Base-by-base conservation (phyloP, 2,329 filamentous ascomycete species). In the Metarhizium rileyi region DNA sequence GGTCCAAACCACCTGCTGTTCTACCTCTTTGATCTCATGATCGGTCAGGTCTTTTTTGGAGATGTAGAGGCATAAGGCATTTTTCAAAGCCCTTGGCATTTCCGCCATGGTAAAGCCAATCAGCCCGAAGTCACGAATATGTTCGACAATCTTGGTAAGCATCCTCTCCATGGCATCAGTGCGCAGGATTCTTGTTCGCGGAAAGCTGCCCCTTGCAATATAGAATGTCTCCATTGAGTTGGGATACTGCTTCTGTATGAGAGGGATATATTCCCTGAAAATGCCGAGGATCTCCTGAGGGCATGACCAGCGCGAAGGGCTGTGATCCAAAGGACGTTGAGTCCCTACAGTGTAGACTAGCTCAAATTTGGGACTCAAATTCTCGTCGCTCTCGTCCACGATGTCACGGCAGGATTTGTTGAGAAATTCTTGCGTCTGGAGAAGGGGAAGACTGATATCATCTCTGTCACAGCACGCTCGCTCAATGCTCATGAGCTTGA, bases 331-430 rank as follows among this genome's bases (percentile, higher is more conserved):
- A 0, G 72, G 54, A 1, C 60, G 57, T 50, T 81, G 76, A 0
- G 59, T 52, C 0, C 81, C 82, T 55, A 84, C 74, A 0, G 80
- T 83, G 50, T 86, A 85, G 1, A 85, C 68, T 0, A 85, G 61
- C 56, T 86, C 79, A 36, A 81, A 83, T 44, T 75, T 77, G 4
- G 74, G 70, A 41, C 71, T 78, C 41, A 84, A 76, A 48, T 78
- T 79, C 50, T 84, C 80, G 44, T 86, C 83, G 36, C 77, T 81
- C 60, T 86, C 81, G 50, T 86, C 81, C 0, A 86, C 67, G 2
- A 86, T 70, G 52, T 84, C 80, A 0, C 79, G 66, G 8, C 27
- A 38, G 0, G 73, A 68, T 2, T 61, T 52, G 0, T 46, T 14
- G 1, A 83, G 65, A 53, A 71, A 75, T 0, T 63, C 23, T n/a